Evolutionary conservation across 192 early-diverging fungal genomes (phyloP), one percentile per base, ranked within the genome.

Genomic region (Glomus cerebriforme): DNA sequence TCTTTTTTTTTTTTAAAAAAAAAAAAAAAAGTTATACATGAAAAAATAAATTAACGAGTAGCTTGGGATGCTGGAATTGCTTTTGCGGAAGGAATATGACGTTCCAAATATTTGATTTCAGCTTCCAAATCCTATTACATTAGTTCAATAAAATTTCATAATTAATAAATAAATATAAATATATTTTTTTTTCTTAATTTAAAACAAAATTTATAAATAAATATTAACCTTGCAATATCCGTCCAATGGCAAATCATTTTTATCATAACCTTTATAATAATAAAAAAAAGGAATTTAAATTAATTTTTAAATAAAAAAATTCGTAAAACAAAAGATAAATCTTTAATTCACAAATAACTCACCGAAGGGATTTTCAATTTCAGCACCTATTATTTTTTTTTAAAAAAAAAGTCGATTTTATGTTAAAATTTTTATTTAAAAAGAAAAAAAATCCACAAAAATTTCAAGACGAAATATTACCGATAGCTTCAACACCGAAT

Each of bases 331-430:
- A 72, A 29, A 29, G 13, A 19, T 6, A 49, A 31, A 45, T 22
- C 0, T 45, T 22, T 7, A 5, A 43, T 6, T 24, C 8, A 64
- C 0, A 64, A 19, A 26, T 58, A 85, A 88, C 62, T 83, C 82
- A 79, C 85, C 88, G 68, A 89, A 79, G 26, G 95, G 95, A 82
- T 96, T 95, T 81, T 96, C 94, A 70, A 96, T 94, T 85, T 95
- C 91, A 12, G 83, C 75, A 32, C 91, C 92, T 76, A 64, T n/a
- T 35, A 35, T 54, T 39, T n/a, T 59, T 54, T 2, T 7, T 35
- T 6, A 37, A 24, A 65, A 77, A 43, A n/a, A 77, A 26, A n/a
- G n/a, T n/a, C n/a, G n/a, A n/a, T n/a, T n/a, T n/a, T n/a, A n/a
- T n/a, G n/a, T n/a, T n/a, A n/a, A 63, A 63, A 27, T 7, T 26